Evolutionary conservation across 345 rosid genomes (phyloP), one percentile per base, ranked within the genome.

Genomic region (Citrus hindsii): DNA sequence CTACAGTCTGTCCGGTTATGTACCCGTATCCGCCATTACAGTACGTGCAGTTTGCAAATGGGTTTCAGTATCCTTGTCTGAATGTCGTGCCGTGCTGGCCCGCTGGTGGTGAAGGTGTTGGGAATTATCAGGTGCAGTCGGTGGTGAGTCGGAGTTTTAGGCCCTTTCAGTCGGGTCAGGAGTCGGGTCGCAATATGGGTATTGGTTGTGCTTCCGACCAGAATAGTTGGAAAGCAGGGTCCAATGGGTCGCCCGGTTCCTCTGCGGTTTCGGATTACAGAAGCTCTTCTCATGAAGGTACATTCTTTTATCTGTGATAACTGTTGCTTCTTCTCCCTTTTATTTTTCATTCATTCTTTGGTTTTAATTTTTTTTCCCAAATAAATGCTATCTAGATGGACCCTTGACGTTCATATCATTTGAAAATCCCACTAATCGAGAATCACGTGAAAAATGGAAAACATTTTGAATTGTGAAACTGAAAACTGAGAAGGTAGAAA

Each of bases 241-340:
- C 87, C 22, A 82, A 59, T 32, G 87, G 84, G 42, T 90, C 90
- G 42, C 79, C 88, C 55, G 58, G 81, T 56, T 87, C 88, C 63
- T 86, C 94, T 16, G 82, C 40, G 1, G 80, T 74, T 13, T 88
- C 88, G 30, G 93, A 87, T 79, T 79, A 81, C 30, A 75, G 71
- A 68, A 80, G 85, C 87, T 83, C 86, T 48, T 82, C 87, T 77
- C 77, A 28, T 25, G 88, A 85, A 85, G 92, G 97, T 89, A 79
- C 19, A 9, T 3, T 9, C 1, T 70, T 30, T 21, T 1, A 9
- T 6, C 59, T 53, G 55, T 38, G 10, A 61, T 5, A 13, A 12
- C 32, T 46, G 55, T 0, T 21, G 30, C 4, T 7, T 13, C 35
- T 65, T 66, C 51, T 46, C 1, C 18, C 51, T 46, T 46, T 2